Conservation (phyloP, 352 stramenopile species). For the Aphanomyces astaci region DNA sequence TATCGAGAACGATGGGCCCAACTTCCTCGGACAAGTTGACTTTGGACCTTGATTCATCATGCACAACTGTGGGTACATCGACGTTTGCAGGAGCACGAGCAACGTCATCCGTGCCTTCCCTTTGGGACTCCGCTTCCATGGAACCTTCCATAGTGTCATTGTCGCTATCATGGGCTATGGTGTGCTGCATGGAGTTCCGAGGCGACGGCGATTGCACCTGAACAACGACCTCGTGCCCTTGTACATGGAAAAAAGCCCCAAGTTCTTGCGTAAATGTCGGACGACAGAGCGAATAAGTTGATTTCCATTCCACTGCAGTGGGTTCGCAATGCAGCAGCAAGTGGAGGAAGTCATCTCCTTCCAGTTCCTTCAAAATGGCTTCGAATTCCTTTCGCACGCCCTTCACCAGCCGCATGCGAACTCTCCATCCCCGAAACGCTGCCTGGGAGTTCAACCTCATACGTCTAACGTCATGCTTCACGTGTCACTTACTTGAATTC, state of each 20-base stretch:
- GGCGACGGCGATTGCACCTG: background rate
- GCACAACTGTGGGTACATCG: background rate
- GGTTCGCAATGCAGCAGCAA: slow-evolving; percentile 9
- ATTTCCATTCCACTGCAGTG: slow-evolving; percentile 5
- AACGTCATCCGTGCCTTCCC: no score
- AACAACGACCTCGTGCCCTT: background rate
- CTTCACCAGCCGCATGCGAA: background rate
- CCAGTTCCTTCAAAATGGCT: slow-evolving; percentile 3
- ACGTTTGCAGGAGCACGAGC: no score
- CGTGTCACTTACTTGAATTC: background rate
- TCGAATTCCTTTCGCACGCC: slow-evolving; percentile 4
- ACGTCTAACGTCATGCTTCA: slow-evolving; percentile 1
- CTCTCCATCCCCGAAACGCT: slow-evolving; percentile 13
- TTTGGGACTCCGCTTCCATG: no score
- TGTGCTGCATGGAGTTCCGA: no score
- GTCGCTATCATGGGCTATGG: no score
- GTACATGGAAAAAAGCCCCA: background rate
- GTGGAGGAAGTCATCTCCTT: slow-evolving; percentile 13
- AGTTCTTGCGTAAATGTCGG: slow-evolving; percentile 13
- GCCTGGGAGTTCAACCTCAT: background rate
- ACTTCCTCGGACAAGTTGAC: background rate
- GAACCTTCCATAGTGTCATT: no score
- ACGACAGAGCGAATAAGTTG: background rate
- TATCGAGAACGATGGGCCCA: background rate
- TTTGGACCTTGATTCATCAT: background rate